Evolutionary conservation across 148 eudicot genomes (phyloP), one percentile per base, ranked within the genome.

Genomic region (Rhododendron molle): DNA sequence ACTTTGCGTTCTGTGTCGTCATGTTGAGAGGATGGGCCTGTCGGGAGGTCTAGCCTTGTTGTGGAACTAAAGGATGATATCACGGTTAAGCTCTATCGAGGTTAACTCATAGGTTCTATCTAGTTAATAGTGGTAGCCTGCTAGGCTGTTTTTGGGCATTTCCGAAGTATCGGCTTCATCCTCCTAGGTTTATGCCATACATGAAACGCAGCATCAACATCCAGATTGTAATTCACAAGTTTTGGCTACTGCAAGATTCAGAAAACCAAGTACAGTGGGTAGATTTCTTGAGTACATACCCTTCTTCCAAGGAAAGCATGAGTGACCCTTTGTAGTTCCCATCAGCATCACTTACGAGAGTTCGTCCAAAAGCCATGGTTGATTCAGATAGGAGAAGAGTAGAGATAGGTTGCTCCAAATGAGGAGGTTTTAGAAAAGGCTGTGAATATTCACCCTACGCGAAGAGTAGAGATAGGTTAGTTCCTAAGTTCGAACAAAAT

Each of bases 391-490:
- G 98, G 87, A 94, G 84, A 43, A 97, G 88, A 21, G 94, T 93
- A 62, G 94, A 93, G 52, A 97, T 85, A 9, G 98, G 96, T 88
- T 95, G 98, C 79, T 97, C 99, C 91, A 97, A 81, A 88, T 97
- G 99, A 81, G 99, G 99, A 43, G 99, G 99, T 90, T 95, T 94
- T 76, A 93, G 90, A 40, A 91, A 97, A 81, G 99, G 99, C 87
- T 95, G 99, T 36, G 98, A 97, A 80, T 88, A 93, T 74, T 97
- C 99, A 62, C 94, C 98, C 99, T 95, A n/a, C 85, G 89, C 36
- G 85, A 73, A 50, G 76, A 62, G n/a, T 23, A 20, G 2, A 54
- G 8, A 50, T 20, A 49, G 11, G 77, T 80, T 50, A 78, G 32
- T 60, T 30, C 71, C 32, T 0, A 81, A 23, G 54, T 47, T 21